phyloP scores from a whole-genome alignment of 2,329 filamentous ascomycete species.

The Herpotrichia juniperi region DNA sequence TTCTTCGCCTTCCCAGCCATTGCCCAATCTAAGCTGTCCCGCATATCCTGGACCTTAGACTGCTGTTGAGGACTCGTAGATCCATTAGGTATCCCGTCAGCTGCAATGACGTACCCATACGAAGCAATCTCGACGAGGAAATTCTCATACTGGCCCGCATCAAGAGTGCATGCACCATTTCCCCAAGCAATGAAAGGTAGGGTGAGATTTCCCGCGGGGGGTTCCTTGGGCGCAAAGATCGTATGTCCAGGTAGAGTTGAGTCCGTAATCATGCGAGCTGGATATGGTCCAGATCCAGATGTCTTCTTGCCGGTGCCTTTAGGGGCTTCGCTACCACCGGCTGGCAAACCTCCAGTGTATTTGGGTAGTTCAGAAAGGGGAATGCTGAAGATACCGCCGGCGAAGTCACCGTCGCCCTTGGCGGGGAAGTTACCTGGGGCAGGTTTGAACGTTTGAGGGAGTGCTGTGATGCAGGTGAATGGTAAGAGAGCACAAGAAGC shows the following conservation, averaged over 20 bases:
- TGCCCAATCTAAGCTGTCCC: slow-evolving; percentile 24
- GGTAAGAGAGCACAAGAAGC: no score
- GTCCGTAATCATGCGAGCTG: slow-evolving; percentile 22
- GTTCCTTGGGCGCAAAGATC: slow-evolving; percentile 21
- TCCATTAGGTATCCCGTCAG: slow-evolving; percentile 21
- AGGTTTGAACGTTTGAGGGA: slow-evolving; percentile 18
- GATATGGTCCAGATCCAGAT: slow-evolving; percentile 26
- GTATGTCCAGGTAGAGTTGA: slow-evolving; percentile 21
- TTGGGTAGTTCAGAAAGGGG: slow-evolving; percentile 21
- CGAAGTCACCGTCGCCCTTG: slow-evolving; percentile 26
- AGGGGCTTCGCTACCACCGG: slow-evolving; percentile 14
- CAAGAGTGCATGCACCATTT: slow-evolving; percentile 21
- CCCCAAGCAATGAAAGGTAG: slow-evolving; percentile 28
- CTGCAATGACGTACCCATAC: slow-evolving; percentile 26
- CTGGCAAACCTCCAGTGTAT: slow-evolving; percentile 15
- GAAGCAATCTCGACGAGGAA: slow-evolving; percentile 25
- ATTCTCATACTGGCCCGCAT: slow-evolving; percentile 19
- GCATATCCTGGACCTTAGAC: slow-evolving; percentile 28
- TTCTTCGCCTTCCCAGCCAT: slow-evolving; percentile 22
- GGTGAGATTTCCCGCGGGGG: slow-evolving; percentile 19
- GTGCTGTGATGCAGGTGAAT: neutral
- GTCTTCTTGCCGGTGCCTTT: slow-evolving; percentile 18
- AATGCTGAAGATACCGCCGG: slow-evolving; percentile 28
- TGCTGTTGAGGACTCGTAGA: slow-evolving; percentile 10
- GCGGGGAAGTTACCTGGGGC: slow-evolving; percentile 22